Conservation (phyloP, 352 stramenopile species). For the Phytophthora megakarya region DNA sequence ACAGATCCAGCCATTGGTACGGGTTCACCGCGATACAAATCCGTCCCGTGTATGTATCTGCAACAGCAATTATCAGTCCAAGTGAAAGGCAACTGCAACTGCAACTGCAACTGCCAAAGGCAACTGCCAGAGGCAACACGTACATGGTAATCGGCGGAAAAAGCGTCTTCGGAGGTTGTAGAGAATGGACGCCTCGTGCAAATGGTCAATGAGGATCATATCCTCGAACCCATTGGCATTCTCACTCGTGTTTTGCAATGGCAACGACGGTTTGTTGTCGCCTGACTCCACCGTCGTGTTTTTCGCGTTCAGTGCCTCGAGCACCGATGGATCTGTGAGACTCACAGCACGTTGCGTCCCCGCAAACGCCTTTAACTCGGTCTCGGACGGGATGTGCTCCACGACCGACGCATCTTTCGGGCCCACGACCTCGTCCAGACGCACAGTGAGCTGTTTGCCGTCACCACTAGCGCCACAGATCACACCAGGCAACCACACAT, state of each 20-base stretch:
- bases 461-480: constrained; percentile 53
- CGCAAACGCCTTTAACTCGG: constrained; percentile 57
- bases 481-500: constrained; percentile 82
- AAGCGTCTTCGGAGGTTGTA: constrained; percentile 83
- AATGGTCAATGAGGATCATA: constrained; percentile 88
- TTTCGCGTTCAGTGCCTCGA: constrained; percentile 66
- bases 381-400: constrained; percentile 47
- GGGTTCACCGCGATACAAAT: constrained; percentile 91
- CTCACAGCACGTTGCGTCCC: constrained; percentile 59
- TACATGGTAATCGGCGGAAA: constrained; percentile 81
- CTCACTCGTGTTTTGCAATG: constrained; percentile 73
- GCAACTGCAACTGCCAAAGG: neutral
- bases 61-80: constrained; percentile 3
- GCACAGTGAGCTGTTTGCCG: constrained; percentile 61
- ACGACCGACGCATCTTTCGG: constrained; percentile 48
- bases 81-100: constrained; percentile 10
- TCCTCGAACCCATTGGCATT: constrained; percentile 73
- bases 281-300: constrained; percentile 59
- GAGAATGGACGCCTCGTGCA: constrained; percentile 87
- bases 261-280: constrained; percentile 48
- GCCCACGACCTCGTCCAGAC: constrained; percentile 68
- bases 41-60: constrained; percentile 86
- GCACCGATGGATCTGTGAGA: constrained; percentile 54
- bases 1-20: constrained; percentile 88
- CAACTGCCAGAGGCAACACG: constrained; percentile 14